Evolutionary conservation across 495 filamentous ascomycete species (phyloP).

Genomic region (Margaritispora aquatica): DNA sequence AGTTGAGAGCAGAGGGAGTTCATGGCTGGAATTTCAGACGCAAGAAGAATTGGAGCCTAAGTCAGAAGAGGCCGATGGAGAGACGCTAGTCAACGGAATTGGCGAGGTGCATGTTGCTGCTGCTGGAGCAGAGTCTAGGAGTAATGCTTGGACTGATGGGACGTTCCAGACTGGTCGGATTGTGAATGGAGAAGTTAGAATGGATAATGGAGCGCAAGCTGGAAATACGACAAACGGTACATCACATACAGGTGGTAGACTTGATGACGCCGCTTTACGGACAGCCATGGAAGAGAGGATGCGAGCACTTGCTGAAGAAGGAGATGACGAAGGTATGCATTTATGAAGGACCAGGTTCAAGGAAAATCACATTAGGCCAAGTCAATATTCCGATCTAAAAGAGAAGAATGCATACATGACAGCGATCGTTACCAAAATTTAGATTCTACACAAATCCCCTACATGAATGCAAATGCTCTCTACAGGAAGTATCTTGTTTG

Average conservation of each 20-base stretch:
- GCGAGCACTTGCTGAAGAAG: slow-evolving; percentile 36
- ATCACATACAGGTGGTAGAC: slow-evolving; percentile 25
- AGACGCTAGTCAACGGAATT: slow-evolving; percentile 28
- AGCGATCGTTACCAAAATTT: slow-evolving; percentile 22
- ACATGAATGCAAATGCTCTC: background rate
- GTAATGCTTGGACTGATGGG: slow-evolving; percentile 42
- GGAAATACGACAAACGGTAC: background rate
- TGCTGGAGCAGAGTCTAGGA: slow-evolving; percentile 5
- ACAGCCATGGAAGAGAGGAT: slow-evolving; percentile 38
- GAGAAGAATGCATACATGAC: no score
- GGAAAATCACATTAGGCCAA: no score
- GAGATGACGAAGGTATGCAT: slow-evolving; percentile 58
- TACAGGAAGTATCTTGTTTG: no score
- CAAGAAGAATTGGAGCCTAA: slow-evolving; percentile 11
- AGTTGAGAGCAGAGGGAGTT: slow-evolving; percentile 67
- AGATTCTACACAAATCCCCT: background rate
- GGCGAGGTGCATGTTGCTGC: background rate
- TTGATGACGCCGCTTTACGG: slow-evolving; percentile 42
- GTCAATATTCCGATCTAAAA: no score
- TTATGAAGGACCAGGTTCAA: slow-evolving; percentile 45
- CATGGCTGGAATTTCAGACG: slow-evolving; percentile 50
- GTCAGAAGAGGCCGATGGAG: slow-evolving; percentile 16
- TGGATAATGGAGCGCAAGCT: slow-evolving; percentile 21
- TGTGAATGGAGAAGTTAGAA: slow-evolving; percentile 30
- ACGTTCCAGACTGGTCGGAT: slow-evolving; percentile 49